These are phyloP conservation scores for Ogataea pilisensis DNA, from an alignment of 805 yeast genomes.

Conservation along the genomic window DNA sequence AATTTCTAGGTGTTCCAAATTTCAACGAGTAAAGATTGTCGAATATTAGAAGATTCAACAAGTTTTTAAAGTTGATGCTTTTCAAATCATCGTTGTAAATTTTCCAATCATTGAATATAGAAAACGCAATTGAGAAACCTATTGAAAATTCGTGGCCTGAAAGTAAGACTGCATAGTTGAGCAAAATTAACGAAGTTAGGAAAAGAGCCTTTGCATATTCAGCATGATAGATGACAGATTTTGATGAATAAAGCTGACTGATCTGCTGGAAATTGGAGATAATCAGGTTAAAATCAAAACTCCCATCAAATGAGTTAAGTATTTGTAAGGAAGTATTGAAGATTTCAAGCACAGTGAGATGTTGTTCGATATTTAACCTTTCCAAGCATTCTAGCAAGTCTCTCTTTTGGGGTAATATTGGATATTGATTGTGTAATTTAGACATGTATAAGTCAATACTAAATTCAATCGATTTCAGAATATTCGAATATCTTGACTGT, in stretches of 20 bases:
- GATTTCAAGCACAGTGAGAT: slow-evolving; percentile 33
- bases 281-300: slow-evolving; percentile 31
- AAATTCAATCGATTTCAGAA: slow-evolving; percentile 26
- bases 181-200: slow-evolving; percentile 35
- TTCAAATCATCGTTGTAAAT: slow-evolving; percentile 34
- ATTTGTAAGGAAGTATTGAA: slow-evolving; percentile 39
- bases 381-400: slow-evolving; percentile 25
- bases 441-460: slow-evolving; percentile 40
- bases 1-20: slow-evolving; percentile 39
- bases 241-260: slow-evolving; percentile 34
- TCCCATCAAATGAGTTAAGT: slow-evolving; percentile 29
- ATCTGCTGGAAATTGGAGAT: slow-evolving; percentile 34
- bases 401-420: slow-evolving; percentile 38
- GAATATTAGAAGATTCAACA: slow-evolving; percentile 42
- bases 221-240: slow-evolving; percentile 27
- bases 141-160: slow-evolving; percentile 59
- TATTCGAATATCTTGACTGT: slow-evolving; percentile 18
- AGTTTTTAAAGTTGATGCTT: slow-evolving; percentile 31
- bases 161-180: slow-evolving; percentile 54
- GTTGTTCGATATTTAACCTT: slow-evolving; percentile 27
- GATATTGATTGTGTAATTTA: slow-evolving; percentile 41
- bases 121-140: slow-evolving; percentile 49
- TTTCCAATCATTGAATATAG: slow-evolving; percentile 56
- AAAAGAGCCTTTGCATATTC: slow-evolving; percentile 30
- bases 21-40: slow-evolving; percentile 51